A percentile compares a stretch with the other conserved stretches of the same genome.
phyloP scores from a whole-genome alignment of 352 stramenopile species.

The Globisporangium parvum region DNA sequence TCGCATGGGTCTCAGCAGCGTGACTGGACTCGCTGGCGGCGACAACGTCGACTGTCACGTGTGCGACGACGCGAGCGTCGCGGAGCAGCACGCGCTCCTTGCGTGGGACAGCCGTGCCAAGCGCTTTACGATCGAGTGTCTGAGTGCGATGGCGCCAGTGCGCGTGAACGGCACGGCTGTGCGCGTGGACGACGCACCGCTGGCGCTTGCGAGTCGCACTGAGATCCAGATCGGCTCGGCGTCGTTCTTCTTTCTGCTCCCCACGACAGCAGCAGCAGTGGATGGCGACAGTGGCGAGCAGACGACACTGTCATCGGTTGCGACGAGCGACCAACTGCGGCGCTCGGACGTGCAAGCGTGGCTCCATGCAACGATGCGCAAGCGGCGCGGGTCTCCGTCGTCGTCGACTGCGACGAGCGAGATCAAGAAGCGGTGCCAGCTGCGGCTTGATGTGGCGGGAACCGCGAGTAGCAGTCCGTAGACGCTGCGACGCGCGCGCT shows the following conservation, averaged over 20 bases:
- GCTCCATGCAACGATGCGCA: constrained; percentile 22
- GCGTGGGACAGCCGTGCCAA: constrained; percentile 38
- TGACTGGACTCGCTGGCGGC: constrained; percentile 43
- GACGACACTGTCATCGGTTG: not conserved
- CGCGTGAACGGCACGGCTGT: constrained; percentile 65
- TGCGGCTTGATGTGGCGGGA: constrained; percentile 6
- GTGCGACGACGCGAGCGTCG: constrained; percentile 51
- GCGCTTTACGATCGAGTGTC: constrained; percentile 63
- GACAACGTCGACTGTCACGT: constrained; percentile 59
- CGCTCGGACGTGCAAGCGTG: constrained; percentile 26
- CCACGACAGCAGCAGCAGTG: constrained; percentile 11
- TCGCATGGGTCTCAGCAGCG: constrained; percentile 31
- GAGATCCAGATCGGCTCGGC: constrained; percentile 64
- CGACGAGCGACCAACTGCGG: not conserved
- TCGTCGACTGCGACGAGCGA: not conserved
- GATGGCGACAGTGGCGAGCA: constrained; percentile 2
- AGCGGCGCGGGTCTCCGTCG: constrained; percentile 12
- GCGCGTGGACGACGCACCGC: constrained; percentile 35
- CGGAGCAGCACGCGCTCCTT: constrained; percentile 54
- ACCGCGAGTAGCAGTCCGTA: not conserved
- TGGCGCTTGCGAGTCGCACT: constrained; percentile 39
- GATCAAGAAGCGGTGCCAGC: constrained; percentile 15
- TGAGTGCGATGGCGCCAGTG: constrained; percentile 46
- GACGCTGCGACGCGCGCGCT: not conserved
- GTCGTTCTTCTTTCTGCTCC: constrained; percentile 74